A percentile compares a stretch with the other conserved stretches of the same genome.
Evolutionary conservation across 768 basidiomycete genomes (phyloP).

Genomic region (Cystofilobasidium capitatum): DNA sequence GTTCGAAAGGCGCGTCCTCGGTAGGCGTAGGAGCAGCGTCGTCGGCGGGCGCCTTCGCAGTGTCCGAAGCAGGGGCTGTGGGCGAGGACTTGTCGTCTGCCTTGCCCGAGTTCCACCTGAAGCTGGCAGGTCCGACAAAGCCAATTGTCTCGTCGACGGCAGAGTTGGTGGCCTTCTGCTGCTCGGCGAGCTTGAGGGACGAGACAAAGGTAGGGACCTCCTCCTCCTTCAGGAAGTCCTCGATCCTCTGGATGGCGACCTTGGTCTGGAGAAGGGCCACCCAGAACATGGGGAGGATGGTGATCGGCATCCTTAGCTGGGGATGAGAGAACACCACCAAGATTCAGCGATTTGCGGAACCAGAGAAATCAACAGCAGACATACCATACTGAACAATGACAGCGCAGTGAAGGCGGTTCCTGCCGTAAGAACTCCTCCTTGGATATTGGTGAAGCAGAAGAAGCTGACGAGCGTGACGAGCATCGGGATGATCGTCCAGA

Average conservation of each 20-base stretch:
- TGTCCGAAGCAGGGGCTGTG: slow-evolving; percentile 33
- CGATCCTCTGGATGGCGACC: slow-evolving; percentile 59
- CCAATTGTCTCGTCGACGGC: slow-evolving; percentile 45
- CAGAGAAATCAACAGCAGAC: slow-evolving; percentile 32
- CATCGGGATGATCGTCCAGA: slow-evolving; percentile 71
- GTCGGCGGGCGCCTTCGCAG: slow-evolving; percentile 14
- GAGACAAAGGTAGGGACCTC: slow-evolving; percentile 66
- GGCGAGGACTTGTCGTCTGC: slow-evolving; percentile 26
- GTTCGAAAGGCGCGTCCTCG: slow-evolving; percentile 48
- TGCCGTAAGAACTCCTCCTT: slow-evolving; percentile 63
- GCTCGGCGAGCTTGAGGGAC: slow-evolving; percentile 46
- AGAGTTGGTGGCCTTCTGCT: slow-evolving; percentile 20
- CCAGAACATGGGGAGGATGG: slow-evolving; percentile 48
- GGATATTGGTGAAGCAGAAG: slow-evolving; percentile 50
- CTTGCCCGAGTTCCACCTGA: slow-evolving; percentile 49
- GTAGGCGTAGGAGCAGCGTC: no score
- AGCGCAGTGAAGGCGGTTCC: slow-evolving; percentile 80
- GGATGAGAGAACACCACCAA: background rate
- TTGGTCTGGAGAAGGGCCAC: slow-evolving; percentile 63
- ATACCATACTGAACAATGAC: slow-evolving; percentile 75
- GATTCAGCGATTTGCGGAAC: background rate
- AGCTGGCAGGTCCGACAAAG: slow-evolving; percentile 51
- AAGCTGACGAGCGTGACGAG: slow-evolving; percentile 73
- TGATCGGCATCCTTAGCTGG: background rate
- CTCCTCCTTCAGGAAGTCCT: slow-evolving; percentile 53